These are phyloP conservation scores for Neoarthrinium moseri DNA, from an alignment of 2,329 filamentous ascomycete genomes.

Conservation along the genomic window DNA sequence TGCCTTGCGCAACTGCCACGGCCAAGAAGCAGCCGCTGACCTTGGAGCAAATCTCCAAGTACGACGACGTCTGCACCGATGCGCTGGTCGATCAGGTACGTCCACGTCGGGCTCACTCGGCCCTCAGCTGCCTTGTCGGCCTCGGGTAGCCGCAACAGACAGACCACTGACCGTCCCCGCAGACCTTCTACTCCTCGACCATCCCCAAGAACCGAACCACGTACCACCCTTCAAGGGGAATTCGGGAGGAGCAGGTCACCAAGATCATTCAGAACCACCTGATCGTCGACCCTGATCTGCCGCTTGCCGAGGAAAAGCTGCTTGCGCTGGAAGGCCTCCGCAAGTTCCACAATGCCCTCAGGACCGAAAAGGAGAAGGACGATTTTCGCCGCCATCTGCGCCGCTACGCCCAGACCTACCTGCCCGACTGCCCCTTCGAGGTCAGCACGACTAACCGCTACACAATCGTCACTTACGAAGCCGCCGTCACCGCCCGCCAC, in stretches of 20 bases:
- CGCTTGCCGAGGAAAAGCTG: conserved; percentile 69
- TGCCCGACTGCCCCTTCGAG: conserved; percentile 92
- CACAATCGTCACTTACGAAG: conserved; percentile 87
- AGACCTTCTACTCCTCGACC: conserved; percentile 95
- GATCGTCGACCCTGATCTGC: conserved; percentile 71
- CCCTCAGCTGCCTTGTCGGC: too few species aligned
- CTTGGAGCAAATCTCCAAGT: conserved; percentile 81
- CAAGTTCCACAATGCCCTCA: conserved; percentile 67
- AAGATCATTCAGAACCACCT: conserved; percentile 64
- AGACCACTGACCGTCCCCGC: conserved; percentile 17
- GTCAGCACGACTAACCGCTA: conserved; percentile 91
- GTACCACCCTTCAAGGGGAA: conserved; percentile 79
- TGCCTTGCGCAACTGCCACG: conserved; percentile 35
- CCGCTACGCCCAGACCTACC: conserved; percentile 89
- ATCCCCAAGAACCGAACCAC: conserved; percentile 92
- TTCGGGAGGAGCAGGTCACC: conserved; percentile 63
- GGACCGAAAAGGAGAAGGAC: conserved; percentile 75
- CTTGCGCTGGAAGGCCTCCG: conserved; percentile 71
- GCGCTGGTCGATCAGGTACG: conserved; percentile 91
- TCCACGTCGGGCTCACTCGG: conserved; percentile 18
- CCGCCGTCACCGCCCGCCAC: conserved; percentile 77
- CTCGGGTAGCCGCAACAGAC: background rate
- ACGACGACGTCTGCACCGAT: conserved; percentile 96
- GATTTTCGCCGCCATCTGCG: conserved; percentile 84
- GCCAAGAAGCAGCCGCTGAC: conserved; percentile 73